These are phyloP conservation scores for Eurotiales sp. DNA, from an alignment of 2,329 filamentous ascomycete species.

Conservation along the genomic window DNA sequence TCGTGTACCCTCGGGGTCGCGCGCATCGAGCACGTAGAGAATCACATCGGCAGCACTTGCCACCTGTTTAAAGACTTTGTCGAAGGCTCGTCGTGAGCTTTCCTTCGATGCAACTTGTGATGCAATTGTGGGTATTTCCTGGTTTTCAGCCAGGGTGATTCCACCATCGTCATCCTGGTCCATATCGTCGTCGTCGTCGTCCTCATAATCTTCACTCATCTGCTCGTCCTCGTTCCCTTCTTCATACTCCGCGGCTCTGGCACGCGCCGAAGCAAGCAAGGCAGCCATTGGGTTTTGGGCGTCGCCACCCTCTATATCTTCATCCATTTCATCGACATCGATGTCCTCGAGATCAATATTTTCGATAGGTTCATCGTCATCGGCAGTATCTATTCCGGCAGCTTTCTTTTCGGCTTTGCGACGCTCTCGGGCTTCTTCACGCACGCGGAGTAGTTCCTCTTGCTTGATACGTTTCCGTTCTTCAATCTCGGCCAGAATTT, in stretches of 20 bases:
- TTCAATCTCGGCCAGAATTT: conserved; percentile 90
- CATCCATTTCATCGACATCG: conserved; percentile 54
- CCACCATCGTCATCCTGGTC: conserved; percentile 50
- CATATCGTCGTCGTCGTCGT: conserved; percentile 49
- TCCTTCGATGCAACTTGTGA: conserved; percentile 42
- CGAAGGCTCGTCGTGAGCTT: conserved; percentile 78
- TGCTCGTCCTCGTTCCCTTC: conserved; percentile 43
- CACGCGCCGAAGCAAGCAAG: conserved; percentile 44
- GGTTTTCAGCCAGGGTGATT: conserved; percentile 47
- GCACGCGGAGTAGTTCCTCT: conserved; percentile 68
- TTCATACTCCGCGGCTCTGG: conserved; percentile 42
- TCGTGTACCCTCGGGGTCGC: conserved; percentile 84
- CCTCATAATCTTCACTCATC: conserved; percentile 56
- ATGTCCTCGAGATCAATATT: conserved; percentile 24
- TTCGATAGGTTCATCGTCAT: conserved; percentile 5
- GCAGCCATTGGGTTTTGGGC: conserved; percentile 51
- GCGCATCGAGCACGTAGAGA: conserved; percentile 87
- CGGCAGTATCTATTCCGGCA: conserved; percentile 30
- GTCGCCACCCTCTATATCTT: conserved; percentile 44
- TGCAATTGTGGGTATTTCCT: conserved; percentile 45
- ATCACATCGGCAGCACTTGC: conserved; percentile 85
- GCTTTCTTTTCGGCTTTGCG: conserved; percentile 40
- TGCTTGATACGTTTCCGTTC: conserved; percentile 76
- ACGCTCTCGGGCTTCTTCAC: conserved; percentile 58
- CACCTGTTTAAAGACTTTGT: conserved; percentile 94